Evolutionary conservation across 352 stramenopile genomes (phyloP).

Genomic region (Globisporangium iwayamae): DNA sequence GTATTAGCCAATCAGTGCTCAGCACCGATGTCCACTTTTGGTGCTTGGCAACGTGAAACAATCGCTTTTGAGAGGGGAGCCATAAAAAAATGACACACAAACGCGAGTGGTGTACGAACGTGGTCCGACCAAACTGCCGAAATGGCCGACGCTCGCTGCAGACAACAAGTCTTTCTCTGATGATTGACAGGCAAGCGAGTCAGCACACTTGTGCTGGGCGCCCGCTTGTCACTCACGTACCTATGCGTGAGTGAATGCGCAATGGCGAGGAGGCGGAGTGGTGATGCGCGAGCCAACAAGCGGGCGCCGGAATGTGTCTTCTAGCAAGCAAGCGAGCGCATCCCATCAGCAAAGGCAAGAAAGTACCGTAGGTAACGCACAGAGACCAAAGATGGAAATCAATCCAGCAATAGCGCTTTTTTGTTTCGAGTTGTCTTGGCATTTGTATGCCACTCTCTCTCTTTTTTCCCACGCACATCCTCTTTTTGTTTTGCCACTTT

Average conservation of each 20-base stretch:
- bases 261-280: background rate
- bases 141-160: background rate
- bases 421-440: background rate
- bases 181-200: no score
- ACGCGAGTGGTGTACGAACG: background rate
- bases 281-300: background rate
- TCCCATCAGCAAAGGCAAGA: background rate
- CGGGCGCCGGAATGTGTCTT: constrained; percentile 1
- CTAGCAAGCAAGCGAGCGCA: background rate
- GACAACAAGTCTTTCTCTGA: no score
- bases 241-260: constrained; percentile 3
- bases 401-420: no score
- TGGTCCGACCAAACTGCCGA: constrained; percentile 5
- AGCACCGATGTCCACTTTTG: constrained; percentile 4
- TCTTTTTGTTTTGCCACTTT: background rate
- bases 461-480: background rate
- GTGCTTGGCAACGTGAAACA: constrained; percentile 10
- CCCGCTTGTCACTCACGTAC: background rate
- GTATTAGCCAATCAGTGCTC: constrained; percentile 2
- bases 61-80: background rate
- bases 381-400: background rate
- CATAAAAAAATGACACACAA: background rate
- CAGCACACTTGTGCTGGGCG: background rate
- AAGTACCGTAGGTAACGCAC: constrained; percentile 3
- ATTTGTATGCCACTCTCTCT: background rate